Evolutionary conservation across 192 early-diverging fungal genomes (phyloP).

Genomic region (Obelidium mucronatum): DNA sequence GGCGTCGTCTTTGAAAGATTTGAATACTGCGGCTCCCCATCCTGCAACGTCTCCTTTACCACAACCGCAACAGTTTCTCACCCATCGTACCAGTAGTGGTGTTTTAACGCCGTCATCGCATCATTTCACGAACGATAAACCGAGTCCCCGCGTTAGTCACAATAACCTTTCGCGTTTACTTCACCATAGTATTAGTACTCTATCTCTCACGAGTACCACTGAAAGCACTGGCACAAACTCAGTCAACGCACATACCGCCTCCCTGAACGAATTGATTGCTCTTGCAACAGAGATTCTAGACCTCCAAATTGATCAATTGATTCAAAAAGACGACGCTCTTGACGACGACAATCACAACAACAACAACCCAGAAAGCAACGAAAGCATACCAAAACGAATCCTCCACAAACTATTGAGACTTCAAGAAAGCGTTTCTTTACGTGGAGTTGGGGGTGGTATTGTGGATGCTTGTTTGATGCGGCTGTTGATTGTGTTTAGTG

Average conservation of each 20-base stretch:
- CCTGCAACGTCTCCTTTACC: background rate
- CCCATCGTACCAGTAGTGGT: background rate
- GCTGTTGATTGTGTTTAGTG: conserved; percentile 75
- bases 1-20: too few species aligned
- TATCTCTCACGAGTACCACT: background rate
- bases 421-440: conserved; percentile 64
- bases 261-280: conserved; percentile 68
- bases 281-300: conserved; percentile 80
- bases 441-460: background rate
- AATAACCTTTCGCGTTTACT: background rate
- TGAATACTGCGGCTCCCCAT: too few species aligned
- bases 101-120: background rate
- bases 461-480: conserved; percentile 59
- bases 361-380: too few species aligned
- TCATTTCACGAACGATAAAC: background rate
- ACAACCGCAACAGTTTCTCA: background rate
- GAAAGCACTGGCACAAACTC: conserved; percentile 42
- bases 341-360: too few species aligned
- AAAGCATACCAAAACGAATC: too few species aligned
- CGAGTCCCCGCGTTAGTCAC: background rate
- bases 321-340: conserved; percentile 66
- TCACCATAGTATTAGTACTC: background rate
- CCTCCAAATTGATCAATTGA: conserved; percentile 62
- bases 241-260: background rate
- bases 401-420: conserved; percentile 66